A percentile compares a stretch with the other conserved stretches of the same genome.
Conservation (phyloP, 179 eudicot genomes). For the Silene coronaria region DNA sequence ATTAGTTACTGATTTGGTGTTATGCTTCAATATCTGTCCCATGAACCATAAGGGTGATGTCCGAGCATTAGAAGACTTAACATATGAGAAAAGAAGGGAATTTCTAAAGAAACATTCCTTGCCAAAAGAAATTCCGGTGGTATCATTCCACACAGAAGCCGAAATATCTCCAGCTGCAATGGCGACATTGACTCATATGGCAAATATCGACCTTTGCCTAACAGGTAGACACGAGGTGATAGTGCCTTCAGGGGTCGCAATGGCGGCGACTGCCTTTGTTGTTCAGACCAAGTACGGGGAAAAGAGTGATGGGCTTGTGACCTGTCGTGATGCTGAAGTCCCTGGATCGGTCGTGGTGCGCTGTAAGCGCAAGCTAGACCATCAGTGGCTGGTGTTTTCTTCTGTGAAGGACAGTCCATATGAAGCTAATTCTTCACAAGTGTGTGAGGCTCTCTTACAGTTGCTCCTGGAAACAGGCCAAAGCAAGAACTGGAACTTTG, state of each 20-base stretch:
- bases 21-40: neutral
- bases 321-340: constrained; percentile 89
- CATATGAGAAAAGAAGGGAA: constrained; percentile 68
- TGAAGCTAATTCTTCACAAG: constrained; percentile 74
- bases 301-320: constrained; percentile 93
- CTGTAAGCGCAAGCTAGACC: constrained; percentile 75
- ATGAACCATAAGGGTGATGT: constrained; percentile 66
- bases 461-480: constrained; percentile 76
- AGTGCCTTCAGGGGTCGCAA: constrained; percentile 75
- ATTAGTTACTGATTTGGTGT: neutral
- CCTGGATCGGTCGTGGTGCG: constrained; percentile 90
- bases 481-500: constrained; percentile 36
- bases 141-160: constrained; percentile 90
- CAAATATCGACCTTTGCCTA: constrained; percentile 67
- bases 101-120: constrained; percentile 59
- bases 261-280: constrained; percentile 89
- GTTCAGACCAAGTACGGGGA: constrained; percentile 77
- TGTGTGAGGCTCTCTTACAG: constrained; percentile 78
- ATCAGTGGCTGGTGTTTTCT: constrained; percentile 96
- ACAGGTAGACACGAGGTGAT: constrained; percentile 54
- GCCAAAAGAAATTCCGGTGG: constrained; percentile 75
- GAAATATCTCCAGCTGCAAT: constrained; percentile 71
- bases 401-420: constrained; percentile 53
- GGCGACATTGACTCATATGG: constrained; percentile 75
- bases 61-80: constrained; percentile 86